These are phyloP conservation scores for Talaromyces pinophilus DNA, from an alignment of 2,329 filamentous ascomycete species.

Conservation along the genomic window DNA sequence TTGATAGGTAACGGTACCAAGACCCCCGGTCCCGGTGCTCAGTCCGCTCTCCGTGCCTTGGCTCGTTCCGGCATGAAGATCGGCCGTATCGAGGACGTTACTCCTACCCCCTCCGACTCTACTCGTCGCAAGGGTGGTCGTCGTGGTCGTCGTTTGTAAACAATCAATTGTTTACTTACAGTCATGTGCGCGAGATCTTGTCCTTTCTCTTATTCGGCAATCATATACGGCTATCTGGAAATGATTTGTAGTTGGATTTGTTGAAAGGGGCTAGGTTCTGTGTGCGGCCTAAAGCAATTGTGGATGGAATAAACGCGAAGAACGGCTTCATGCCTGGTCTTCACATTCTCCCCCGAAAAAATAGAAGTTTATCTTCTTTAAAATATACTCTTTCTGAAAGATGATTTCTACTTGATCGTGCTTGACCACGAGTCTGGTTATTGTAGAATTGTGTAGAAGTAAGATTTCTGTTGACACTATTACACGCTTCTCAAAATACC, in stretches of 20 bases:
- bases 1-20: constrained; percentile 91
- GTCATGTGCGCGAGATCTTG: constrained; percentile 30
- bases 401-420: not conserved
- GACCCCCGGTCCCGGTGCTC: constrained; percentile 98
- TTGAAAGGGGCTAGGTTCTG: constrained; percentile 36
- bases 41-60: constrained; percentile 97
- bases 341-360: constrained; percentile 44
- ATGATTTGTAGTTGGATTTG: constrained; percentile 27
- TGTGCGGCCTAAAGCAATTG: constrained; percentile 38
- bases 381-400: not conserved
- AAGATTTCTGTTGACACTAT: not conserved
- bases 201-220: constrained; percentile 30
- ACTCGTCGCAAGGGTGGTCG: constrained; percentile 99
- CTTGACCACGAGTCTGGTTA: not conserved
- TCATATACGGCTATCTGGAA: constrained; percentile 25
- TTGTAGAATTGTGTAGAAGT: not conserved
- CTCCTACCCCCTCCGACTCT: constrained; percentile 97
- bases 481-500: constrained; percentile 1
- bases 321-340: constrained; percentile 57
- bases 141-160: constrained; percentile 99
- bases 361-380: constrained; percentile 15
- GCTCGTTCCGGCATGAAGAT: constrained; percentile 99
- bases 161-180: constrained; percentile 26
- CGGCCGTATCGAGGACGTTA: constrained; percentile 99
- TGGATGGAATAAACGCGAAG: constrained; percentile 56